Conservation (phyloP, 345 rosid species). For the Pugionium cornutum region DNA sequence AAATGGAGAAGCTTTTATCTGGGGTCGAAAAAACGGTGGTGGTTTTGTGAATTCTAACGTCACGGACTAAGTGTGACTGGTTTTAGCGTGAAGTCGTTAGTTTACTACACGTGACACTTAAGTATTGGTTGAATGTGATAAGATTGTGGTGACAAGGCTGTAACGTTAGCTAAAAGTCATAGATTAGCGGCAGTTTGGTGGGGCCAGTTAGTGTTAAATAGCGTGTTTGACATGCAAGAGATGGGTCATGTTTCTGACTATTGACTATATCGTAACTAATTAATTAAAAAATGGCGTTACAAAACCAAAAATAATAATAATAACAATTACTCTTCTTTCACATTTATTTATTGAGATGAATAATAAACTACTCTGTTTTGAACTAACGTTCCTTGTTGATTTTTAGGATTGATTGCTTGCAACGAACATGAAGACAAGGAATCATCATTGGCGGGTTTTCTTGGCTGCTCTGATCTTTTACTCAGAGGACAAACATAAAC, state of each 20-base stretch:
- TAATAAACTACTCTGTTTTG: not conserved
- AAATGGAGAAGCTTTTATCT: slow-evolving; percentile 25
- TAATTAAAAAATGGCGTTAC: not conserved
- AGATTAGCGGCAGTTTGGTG: slow-evolving; percentile 25
- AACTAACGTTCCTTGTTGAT: slow-evolving; percentile 48
- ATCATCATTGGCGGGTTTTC: slow-evolving; percentile 77
- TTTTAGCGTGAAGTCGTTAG: not conserved
- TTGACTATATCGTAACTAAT: not conserved
- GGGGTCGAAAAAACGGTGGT: slow-evolving; percentile 10
- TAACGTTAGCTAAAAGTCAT: slow-evolving; percentile 25
- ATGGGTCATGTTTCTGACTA: not conserved
- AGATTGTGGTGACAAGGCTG: not conserved
- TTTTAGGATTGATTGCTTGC: slow-evolving; percentile 58
- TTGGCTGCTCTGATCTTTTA: slow-evolving; percentile 59
- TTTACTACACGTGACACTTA: slow-evolving; percentile 20
- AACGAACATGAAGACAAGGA: slow-evolving; percentile 68
- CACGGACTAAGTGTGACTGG: not conserved
- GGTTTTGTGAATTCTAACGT: slow-evolving; percentile 29
- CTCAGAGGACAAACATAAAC: slow-evolving; percentile 71
- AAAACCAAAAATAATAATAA: too few relatives aligned
- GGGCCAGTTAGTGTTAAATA: slow-evolving; percentile 17
- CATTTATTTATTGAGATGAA: slow-evolving; percentile 10
- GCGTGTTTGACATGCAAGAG: slow-evolving; percentile 27
- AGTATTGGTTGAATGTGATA: not conserved
- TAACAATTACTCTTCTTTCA: too few relatives aligned